These are phyloP conservation scores for Lichtheimia hyalospora DNA, from an alignment of 371 early-diverging fungal genomes.

Conservation along the genomic window DNA sequence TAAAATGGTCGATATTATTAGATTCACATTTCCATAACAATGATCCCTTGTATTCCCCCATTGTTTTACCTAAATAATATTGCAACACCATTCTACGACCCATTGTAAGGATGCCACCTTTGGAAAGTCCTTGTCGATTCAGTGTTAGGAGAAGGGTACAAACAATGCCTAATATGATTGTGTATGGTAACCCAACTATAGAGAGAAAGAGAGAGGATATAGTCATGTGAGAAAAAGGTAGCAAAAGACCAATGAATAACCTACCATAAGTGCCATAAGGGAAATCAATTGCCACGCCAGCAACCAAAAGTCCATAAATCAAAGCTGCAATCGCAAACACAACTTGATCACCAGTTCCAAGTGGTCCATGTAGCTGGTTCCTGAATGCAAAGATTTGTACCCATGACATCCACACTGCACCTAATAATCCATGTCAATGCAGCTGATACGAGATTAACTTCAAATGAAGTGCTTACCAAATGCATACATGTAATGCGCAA, in stretches of 20 bases:
- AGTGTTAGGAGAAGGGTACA: slow-evolving; percentile 24
- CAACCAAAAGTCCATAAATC: slow-evolving; percentile 39
- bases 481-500: slow-evolving; percentile 66
- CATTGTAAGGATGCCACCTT: slow-evolving; percentile 42
- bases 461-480: neutral
- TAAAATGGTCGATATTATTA: slow-evolving; percentile 5
- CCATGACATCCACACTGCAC: slow-evolving; percentile 61
- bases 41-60: neutral
- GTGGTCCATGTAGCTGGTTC: slow-evolving; percentile 38
- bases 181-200: slow-evolving; percentile 35
- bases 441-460: neutral
- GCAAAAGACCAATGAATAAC: neutral
- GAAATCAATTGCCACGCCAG: slow-evolving; percentile 48
- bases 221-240: no score
- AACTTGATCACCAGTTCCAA: slow-evolving; percentile 16
- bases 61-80: slow-evolving; percentile 25
- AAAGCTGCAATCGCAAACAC: slow-evolving; percentile 35
- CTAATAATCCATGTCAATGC: slow-evolving; percentile 6
- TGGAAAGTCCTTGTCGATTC: slow-evolving; percentile 17
- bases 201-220: no score
- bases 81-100: slow-evolving; percentile 50
- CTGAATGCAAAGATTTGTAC: slow-evolving; percentile 48
- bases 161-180: slow-evolving; percentile 26
- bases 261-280: slow-evolving; percentile 38
- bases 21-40: neutral